Conservation (phyloP, 2,329 filamentous ascomycete genomes). For the Teratosphaeria zuluensis region DNA sequence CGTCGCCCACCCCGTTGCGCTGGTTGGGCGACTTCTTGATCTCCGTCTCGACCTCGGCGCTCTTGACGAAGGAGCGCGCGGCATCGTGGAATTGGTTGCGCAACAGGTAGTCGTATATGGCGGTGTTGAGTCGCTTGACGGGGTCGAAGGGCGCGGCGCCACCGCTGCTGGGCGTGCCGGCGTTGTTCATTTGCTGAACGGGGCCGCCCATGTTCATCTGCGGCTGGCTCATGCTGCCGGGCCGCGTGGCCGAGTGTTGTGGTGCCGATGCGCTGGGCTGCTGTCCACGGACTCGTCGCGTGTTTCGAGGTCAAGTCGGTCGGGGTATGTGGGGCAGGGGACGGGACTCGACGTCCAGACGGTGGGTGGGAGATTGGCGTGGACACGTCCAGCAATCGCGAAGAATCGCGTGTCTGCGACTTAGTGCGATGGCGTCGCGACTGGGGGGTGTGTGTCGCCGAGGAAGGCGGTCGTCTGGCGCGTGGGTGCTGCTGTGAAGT, state of each 20-base stretch:
- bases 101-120: constrained; percentile 87
- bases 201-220: constrained; percentile 58
- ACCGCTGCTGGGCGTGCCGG: constrained; percentile 20
- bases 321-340: background rate
- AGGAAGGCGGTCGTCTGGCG: background rate
- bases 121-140: constrained; percentile 57
- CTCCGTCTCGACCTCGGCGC: constrained; percentile 32
- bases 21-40: constrained; percentile 49
- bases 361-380: background rate
- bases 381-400: background rate
- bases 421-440: background rate
- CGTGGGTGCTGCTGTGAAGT: background rate
- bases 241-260: background rate
- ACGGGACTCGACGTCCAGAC: background rate
- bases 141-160: constrained; percentile 9
- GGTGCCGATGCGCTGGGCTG: background rate
- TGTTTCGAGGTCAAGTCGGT: background rate
- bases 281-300: background rate
- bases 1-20: constrained; percentile 57
- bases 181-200: constrained; percentile 24
- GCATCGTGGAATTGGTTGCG: constrained; percentile 76
- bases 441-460: background rate
- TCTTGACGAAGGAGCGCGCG: constrained; percentile 61
- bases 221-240: constrained; percentile 45
- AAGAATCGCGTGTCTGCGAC: background rate